A percentile compares a stretch with the other conserved stretches of the same genome.
Evolutionary conservation across 768 basidiomycete genomes (phyloP).

Genomic region (Mrakia blollopis): DNA sequence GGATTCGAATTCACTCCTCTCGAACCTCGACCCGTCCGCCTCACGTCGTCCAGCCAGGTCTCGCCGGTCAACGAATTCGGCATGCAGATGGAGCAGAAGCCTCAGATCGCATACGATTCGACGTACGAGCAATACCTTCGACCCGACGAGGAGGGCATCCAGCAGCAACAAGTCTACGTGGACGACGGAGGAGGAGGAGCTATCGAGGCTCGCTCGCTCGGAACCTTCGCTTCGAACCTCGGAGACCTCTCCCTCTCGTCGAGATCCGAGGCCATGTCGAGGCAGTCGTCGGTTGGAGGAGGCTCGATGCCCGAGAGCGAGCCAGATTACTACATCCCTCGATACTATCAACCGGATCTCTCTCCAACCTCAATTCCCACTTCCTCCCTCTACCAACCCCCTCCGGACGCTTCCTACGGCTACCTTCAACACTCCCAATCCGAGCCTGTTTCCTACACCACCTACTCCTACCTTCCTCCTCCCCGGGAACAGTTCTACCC

Average conservation of each 20-base stretch:
- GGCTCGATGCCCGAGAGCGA: too few relatives aligned
- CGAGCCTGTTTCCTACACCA: too few relatives aligned
- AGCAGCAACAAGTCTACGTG: neutral
- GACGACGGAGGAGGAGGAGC: neutral
- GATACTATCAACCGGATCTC: too few relatives aligned
- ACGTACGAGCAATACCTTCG: neutral
- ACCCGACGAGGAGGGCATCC: neutral
- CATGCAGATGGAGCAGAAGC: neutral
- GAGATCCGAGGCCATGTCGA: too few relatives aligned
- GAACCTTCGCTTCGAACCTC: too few relatives aligned
- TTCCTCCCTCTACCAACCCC: too few relatives aligned
- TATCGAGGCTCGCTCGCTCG: neutral
- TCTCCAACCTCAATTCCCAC: too few relatives aligned
- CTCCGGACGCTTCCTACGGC: too few relatives aligned
- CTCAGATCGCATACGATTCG: neutral
- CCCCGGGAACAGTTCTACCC: neutral
- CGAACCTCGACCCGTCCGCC: neutral
- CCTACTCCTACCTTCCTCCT: neutral
- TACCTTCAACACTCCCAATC: too few relatives aligned
- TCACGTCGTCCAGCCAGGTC: neutral
- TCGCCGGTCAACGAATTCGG: neutral
- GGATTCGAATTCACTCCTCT: constrained; percentile 11
- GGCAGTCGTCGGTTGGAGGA: too few relatives aligned
- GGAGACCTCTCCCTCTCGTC: too few relatives aligned
- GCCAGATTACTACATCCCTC: too few relatives aligned